Percentiles rank a stretch among this genome's conserved stretches.
These are phyloP conservation scores for Lactarius psammicola DNA, from an alignment of 768 basidiomycete genomes.

Conservation along the genomic window DNA sequence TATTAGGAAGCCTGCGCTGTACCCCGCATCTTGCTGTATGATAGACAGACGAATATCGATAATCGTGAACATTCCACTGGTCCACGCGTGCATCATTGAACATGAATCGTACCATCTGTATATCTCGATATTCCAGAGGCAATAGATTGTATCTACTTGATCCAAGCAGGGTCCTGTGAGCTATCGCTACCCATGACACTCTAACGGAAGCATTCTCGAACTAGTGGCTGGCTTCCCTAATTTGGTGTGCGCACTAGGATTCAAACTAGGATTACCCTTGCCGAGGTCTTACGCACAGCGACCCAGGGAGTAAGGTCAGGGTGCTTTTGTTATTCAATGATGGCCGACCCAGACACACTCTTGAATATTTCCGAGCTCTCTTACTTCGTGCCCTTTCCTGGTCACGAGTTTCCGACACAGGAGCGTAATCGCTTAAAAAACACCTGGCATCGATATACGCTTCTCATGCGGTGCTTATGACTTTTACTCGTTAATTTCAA, in stretches of 20 bases:
- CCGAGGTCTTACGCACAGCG: neutral
- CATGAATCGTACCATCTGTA: neutral
- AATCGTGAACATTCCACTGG: neutral
- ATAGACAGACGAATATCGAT: neutral
- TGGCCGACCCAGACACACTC: neutral
- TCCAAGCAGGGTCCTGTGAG: no score
- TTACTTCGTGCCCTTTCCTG: neutral
- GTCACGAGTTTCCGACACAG: neutral
- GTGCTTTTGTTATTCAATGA: neutral
- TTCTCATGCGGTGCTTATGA: neutral
- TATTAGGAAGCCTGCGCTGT: neutral
- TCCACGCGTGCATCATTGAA: neutral
- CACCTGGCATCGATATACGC: neutral
- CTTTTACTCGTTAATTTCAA: constrained; percentile 6
- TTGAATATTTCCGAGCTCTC: neutral
- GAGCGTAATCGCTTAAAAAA: neutral
- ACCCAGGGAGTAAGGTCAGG: neutral
- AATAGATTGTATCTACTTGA: neutral
- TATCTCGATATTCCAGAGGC: neutral
- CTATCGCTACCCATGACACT: neutral
- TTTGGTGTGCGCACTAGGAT: neutral
- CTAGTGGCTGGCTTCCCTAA: neutral
- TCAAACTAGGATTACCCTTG: neutral
- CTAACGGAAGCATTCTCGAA: neutral
- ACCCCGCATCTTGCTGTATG: neutral